These are phyloP conservation scores for Macadamia integrifolia DNA, from an alignment of 164 flowering plant genomes.

Conservation along the genomic window DNA sequence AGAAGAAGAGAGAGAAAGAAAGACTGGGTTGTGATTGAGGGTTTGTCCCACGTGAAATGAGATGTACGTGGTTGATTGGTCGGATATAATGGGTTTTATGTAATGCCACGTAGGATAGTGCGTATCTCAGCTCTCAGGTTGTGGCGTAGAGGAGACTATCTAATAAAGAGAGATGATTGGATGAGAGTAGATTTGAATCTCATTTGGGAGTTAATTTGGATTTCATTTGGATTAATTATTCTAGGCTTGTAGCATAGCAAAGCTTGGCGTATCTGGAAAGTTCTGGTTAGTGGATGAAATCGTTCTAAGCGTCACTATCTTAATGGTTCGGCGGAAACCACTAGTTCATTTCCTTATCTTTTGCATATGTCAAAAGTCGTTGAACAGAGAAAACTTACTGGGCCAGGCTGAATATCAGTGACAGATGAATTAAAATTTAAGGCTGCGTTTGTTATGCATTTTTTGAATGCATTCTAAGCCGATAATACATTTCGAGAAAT, in stretches of 20 bases:
- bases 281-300: constrained; percentile 7
- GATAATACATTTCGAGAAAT: too few species aligned
- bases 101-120: constrained; percentile 10
- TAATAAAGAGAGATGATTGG: constrained; percentile 14
- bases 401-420: too few species aligned
- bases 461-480: too few species aligned
- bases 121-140: constrained; percentile 13
- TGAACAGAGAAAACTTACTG: too few species aligned
- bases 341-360: not conserved
- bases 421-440: too few species aligned
- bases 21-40: not conserved
- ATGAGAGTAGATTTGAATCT: not conserved
- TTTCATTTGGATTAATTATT: not conserved
- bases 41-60: constrained; percentile 3
- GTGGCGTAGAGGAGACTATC: constrained; percentile 19
- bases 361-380: too few species aligned
- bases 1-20: too few species aligned
- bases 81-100: not conserved
- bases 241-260: not conserved
- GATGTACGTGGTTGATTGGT: not conserved
- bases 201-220: constrained; percentile 7
- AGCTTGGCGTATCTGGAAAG: not conserved
- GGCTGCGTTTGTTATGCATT: too few species aligned
- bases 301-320: constrained; percentile 9
- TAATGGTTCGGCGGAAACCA: not conserved